These are phyloP conservation scores for Penicillium sp. DNA, from an alignment of 2,329 filamentous ascomycete species.

Conservation along the genomic window DNA sequence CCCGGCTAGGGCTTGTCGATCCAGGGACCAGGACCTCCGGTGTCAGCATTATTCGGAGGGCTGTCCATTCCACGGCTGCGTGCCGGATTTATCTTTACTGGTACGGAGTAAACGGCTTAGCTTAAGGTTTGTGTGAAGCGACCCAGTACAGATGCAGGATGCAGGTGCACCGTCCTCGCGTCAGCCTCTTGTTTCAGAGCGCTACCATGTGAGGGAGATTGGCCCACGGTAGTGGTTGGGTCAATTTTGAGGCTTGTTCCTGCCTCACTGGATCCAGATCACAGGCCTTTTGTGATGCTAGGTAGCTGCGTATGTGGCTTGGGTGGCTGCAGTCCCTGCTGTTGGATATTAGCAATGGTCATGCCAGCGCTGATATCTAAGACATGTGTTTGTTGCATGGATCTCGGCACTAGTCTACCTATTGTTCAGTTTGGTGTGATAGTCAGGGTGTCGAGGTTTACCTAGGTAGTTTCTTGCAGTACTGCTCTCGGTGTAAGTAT, in stretches of 20 bases:
- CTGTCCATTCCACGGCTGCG: slow-evolving; percentile 7
- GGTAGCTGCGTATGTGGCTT: slow-evolving; percentile 1
- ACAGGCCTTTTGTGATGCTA: slow-evolving; percentile 3
- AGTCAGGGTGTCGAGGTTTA: too few species aligned
- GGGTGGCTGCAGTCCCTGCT: neutral
- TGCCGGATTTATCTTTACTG: slow-evolving; percentile 4
- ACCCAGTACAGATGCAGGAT: neutral
- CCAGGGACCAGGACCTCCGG: slow-evolving; percentile 1
- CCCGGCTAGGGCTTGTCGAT: slow-evolving; percentile 4
- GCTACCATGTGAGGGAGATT: neutral
- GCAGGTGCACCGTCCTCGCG: slow-evolving; percentile 3
- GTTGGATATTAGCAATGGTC: neutral
- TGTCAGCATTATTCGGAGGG: slow-evolving; percentile 6
- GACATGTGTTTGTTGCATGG: neutral
- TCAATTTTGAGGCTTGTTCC: slow-evolving; percentile 1
- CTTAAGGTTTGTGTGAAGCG: slow-evolving; percentile 1
- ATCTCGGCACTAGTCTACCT: neutral
- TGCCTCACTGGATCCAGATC: neutral
- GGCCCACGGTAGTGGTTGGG: neutral
- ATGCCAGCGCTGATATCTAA: neutral
- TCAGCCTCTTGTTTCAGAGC: slow-evolving; percentile 1
- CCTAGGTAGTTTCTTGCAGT: too few species aligned
- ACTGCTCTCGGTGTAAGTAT: neutral
- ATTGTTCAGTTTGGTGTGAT: neutral
- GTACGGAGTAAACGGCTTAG: neutral